Evolutionary conservation across 2,329 filamentous ascomycete genomes (phyloP).

Genomic region (Botrytis sinoallii): DNA sequence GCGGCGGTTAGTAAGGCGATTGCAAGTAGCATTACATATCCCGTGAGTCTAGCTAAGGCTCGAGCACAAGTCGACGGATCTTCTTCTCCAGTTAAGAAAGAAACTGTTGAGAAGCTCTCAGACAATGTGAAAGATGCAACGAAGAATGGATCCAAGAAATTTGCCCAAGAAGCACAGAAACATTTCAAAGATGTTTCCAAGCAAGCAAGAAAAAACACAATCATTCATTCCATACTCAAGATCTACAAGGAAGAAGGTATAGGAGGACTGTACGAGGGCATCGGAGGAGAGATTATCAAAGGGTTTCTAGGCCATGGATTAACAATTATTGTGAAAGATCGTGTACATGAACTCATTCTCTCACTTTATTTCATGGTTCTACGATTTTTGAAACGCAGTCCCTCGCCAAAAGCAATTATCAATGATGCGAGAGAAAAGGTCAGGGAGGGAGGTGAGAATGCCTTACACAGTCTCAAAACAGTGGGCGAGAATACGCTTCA

Average conservation of each 20-base stretch:
- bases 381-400: conserved; percentile 45
- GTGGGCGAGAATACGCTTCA: not conserved
- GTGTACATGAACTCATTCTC: conserved; percentile 69
- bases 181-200: conserved; percentile 25
- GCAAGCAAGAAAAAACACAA: conserved; percentile 44
- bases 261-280: conserved; percentile 68
- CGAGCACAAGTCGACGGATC: conserved; percentile 55
- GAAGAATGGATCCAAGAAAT: conserved; percentile 35
- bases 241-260: conserved; percentile 64
- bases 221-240: conserved; percentile 60
- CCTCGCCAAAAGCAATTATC: conserved; percentile 43
- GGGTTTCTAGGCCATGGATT: conserved; percentile 83
- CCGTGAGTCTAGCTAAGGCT: conserved; percentile 81
- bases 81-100: conserved; percentile 43
- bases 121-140: conserved; percentile 33
- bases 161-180: not conserved
- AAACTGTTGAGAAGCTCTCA: conserved; percentile 34
- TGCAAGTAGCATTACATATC: conserved; percentile 76
- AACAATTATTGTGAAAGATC: conserved; percentile 83
- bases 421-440: conserved; percentile 35
- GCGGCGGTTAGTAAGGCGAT: conserved; percentile 77
- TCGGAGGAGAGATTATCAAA: conserved; percentile 73
- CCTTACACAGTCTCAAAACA: conserved; percentile 3
- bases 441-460: conserved; percentile 26
- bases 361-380: conserved; percentile 66